These are phyloP conservation scores for Ganoderma sinense DNA, from an alignment of 1,284 basidiomycete species.

Conservation along the genomic window DNA sequence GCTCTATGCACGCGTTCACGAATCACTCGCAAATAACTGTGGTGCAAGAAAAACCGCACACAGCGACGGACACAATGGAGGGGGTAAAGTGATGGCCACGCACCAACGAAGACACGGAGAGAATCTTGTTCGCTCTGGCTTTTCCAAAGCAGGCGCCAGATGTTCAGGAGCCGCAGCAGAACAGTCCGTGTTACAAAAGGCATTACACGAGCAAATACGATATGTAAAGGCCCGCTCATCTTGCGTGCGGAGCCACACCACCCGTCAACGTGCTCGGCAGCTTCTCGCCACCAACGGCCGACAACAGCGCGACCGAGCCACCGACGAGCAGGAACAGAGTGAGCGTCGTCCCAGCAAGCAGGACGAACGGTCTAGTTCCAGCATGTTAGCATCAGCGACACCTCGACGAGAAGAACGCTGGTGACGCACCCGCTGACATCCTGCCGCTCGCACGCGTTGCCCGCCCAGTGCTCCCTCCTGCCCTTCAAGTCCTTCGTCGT, in stretches of 20 bases:
- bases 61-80: neutral
- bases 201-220: conserved; percentile 21
- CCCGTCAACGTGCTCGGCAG: conserved; percentile 77
- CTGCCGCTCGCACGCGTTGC: conserved; percentile 75
- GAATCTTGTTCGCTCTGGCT: neutral
- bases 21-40: neutral
- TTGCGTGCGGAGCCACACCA: conserved; percentile 46
- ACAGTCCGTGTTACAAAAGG: neutral
- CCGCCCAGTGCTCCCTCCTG: conserved; percentile 73
- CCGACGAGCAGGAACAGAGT: conserved; percentile 67
- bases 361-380: conserved; percentile 67
- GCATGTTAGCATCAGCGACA: conserved; percentile 14
- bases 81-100: neutral
- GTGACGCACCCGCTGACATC: conserved; percentile 77
- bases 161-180: neutral
- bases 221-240: conserved; percentile 23
- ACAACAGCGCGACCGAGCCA: conserved; percentile 74
- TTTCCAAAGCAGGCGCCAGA: neutral
- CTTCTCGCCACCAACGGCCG: conserved; percentile 62
- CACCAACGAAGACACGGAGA: neutral
- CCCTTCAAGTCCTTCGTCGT: conserved; percentile 56
- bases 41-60: neutral
- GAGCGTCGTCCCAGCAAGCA: conserved; percentile 73
- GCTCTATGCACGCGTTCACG: neutral
- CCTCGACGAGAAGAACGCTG: neutral